Evolutionary conservation across 495 filamentous ascomycete genomes (phyloP).

Genomic region (Niebla homalea): DNA sequence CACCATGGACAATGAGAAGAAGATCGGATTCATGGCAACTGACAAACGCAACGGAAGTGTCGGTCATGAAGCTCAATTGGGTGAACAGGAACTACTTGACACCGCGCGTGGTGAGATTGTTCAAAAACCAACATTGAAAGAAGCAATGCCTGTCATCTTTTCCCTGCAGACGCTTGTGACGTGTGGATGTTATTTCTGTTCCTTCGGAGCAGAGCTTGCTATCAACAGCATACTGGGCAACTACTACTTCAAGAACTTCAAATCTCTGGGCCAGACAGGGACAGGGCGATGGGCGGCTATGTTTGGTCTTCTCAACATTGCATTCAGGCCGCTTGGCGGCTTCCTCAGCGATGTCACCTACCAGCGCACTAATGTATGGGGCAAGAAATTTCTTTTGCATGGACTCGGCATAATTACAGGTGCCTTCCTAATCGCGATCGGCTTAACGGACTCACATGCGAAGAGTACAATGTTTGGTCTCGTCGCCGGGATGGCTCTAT

Average conservation of each 20-base stretch:
- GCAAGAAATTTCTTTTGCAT: constrained; percentile 62
- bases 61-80: constrained; percentile 37
- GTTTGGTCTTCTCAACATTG: constrained; percentile 78
- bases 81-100: constrained; percentile 43
- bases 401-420: constrained; percentile 51
- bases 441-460: constrained; percentile 44
- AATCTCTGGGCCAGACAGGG: constrained; percentile 54
- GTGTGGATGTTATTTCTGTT: constrained; percentile 64
- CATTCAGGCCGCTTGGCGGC: constrained; percentile 63
- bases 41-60: constrained; percentile 22
- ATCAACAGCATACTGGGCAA: constrained; percentile 71
- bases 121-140: constrained; percentile 48
- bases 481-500: constrained; percentile 59
- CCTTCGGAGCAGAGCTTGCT: constrained; percentile 74
- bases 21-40: constrained; percentile 28
- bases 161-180: constrained; percentile 56
- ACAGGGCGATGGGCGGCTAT: constrained; percentile 73
- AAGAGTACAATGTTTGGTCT: constrained; percentile 64
- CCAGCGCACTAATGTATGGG: constrained; percentile 47
- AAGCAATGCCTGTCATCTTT: constrained; percentile 43
- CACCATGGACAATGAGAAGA: constrained; percentile 25
- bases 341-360: constrained; percentile 63
- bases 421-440: constrained; percentile 56
- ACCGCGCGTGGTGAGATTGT: constrained; percentile 50
- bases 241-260: constrained; percentile 73